phyloP scores from a whole-genome alignment of 306 rosid genomes.

The Biancaea sappan region DNA sequence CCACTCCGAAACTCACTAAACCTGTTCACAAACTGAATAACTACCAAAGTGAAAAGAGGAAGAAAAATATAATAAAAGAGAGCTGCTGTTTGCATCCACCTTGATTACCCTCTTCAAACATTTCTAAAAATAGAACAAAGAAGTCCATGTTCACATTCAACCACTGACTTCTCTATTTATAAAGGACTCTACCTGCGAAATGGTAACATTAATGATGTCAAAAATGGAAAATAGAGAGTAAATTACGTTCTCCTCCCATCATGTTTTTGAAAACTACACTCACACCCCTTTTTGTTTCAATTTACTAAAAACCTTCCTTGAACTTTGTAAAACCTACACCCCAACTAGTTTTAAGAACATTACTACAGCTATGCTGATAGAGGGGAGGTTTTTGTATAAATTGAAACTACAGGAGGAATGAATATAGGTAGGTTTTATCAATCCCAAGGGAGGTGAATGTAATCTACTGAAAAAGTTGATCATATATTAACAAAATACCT shows the following conservation, averaged over 20 bases:
- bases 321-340: not conserved
- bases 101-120: constrained; percentile 26
- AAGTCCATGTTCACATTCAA: constrained; percentile 32
- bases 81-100: constrained; percentile 45
- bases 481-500: constrained; percentile 47
- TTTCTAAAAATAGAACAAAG: constrained; percentile 30
- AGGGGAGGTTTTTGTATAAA: too few species aligned
- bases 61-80: constrained; percentile 13
- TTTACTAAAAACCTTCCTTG: not conserved
- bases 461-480: not conserved
- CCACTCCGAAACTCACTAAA: constrained; percentile 46
- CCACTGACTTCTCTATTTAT: constrained; percentile 28
- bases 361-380: too few species aligned
- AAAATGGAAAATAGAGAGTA: not conserved
- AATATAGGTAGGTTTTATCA: not conserved
- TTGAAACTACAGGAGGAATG: not conserved
- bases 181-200: constrained; percentile 54
- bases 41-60: constrained; percentile 13
- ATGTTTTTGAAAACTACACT: not conserved
- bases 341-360: too few species aligned
- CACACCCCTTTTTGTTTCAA: not conserved
- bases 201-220: not conserved
- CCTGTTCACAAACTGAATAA: constrained; percentile 36
- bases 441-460: not conserved
- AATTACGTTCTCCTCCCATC: not conserved